Base-by-base conservation (phyloP, 352 stramenopile species). In the Phytophthora idaei region DNA sequence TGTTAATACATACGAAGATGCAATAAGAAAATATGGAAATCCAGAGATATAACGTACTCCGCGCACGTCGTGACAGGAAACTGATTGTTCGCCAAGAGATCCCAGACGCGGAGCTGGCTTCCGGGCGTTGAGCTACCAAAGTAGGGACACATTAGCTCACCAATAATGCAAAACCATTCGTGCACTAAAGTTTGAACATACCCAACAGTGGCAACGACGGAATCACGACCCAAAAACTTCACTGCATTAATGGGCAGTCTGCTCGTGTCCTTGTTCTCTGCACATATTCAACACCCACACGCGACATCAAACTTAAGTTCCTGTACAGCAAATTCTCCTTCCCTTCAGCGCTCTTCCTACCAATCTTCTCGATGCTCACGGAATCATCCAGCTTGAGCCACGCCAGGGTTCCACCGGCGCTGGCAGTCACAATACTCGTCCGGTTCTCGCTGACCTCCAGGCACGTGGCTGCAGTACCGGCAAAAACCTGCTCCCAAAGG, bases 21-120 rank as follows among this genome's bases (percentile, higher is more conserved):
- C 9, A 53, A 34, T 25, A 34, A 27, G 25, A 6, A 21, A n/a
- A 25, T 17, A 6, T 42, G n/a, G 4, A 37, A 47, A 53, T 9
- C 12, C 34, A 37, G 17, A 11, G 21, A 32, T 17, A 6, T 28
- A 57, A 77, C 84, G 55, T 82, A 94, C 83, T 90, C 83, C 21
- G 72, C 67, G 14, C 77, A 78, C 0, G 57, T 74, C 49, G 77
- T 70, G 46, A 92, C 73, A 34, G 85, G 84, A 51, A 80, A 90
- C 37, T 78, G 57, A 41, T 78, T 73, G 66, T 85, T 92, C 15
- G 71, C 67, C 32, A 65, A 67, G 50, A 90, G 68, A 44, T 94
- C 87, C 87, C 87, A 94, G n/a, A 94, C 60, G 41, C 85, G 81
- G 64, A 94, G 69, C 31, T 93, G 85, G 32, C 73, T 81, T 36